phyloP scores from a whole-genome alignment of 2,329 filamentous ascomycete genomes.

The Mycogone perniciosa region DNA sequence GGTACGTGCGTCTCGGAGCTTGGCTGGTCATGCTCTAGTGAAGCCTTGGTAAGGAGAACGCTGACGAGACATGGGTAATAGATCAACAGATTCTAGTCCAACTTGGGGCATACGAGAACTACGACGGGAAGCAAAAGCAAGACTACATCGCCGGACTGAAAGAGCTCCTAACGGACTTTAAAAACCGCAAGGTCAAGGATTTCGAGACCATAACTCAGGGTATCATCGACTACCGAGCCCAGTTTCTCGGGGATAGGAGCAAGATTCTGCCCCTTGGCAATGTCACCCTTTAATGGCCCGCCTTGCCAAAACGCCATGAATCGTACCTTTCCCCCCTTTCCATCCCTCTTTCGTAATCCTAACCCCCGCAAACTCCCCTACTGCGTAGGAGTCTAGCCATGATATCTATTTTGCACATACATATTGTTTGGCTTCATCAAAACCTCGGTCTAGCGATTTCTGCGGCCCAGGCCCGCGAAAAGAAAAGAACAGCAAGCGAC shows the following conservation, averaged over 20 bases:
- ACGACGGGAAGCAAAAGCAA: constrained; percentile 53
- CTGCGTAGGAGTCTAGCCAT: constrained; percentile 10
- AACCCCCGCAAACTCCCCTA: background rate
- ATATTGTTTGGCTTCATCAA: background rate
- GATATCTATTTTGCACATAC: constrained; percentile 4
- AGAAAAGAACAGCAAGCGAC: background rate
- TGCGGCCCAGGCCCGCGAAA: background rate
- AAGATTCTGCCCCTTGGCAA: constrained; percentile 55
- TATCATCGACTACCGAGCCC: constrained; percentile 60
- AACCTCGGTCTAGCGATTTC: background rate
- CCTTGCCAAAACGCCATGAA: background rate
- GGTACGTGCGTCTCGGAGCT: constrained; percentile 27
- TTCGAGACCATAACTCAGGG: constrained; percentile 60
- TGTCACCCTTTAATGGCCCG: constrained; percentile 30
- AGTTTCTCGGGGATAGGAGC: constrained; percentile 57
- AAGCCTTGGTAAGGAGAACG: constrained; percentile 31
- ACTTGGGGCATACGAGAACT: constrained; percentile 60
- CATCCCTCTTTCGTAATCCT: constrained; percentile 3
- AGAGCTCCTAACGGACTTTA: constrained; percentile 53
- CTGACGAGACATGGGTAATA: constrained; percentile 43
- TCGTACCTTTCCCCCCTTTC: background rate
- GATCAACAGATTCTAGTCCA: constrained; percentile 69
- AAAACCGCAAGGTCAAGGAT: constrained; percentile 54
- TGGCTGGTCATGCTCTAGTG: constrained; percentile 7
- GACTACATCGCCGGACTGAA: constrained; percentile 58